These are phyloP conservation scores for Oryza officinalis DNA, from an alignment of 176 grass and related monocot species.

Conservation along the genomic window DNA sequence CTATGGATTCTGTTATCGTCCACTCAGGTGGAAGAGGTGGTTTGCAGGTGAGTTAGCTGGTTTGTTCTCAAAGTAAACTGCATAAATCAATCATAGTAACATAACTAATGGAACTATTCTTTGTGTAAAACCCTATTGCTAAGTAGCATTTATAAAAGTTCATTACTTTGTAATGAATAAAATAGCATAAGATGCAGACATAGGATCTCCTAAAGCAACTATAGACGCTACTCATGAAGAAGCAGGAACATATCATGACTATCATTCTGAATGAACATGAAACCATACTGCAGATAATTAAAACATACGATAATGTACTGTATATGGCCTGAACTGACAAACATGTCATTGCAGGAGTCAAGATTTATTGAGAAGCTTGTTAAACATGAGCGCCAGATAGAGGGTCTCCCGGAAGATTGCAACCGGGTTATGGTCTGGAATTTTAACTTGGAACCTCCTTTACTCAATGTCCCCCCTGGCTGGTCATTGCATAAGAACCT, in stretches of 20 bases:
- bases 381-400: constrained; percentile 79
- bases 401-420: constrained; percentile 86
- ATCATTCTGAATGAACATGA: neutral
- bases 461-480: constrained; percentile 53
- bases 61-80: constrained; percentile 17
- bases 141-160: neutral
- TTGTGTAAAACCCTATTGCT: neutral
- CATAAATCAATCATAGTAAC: neutral
- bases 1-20: constrained; percentile 67
- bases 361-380: constrained; percentile 87
- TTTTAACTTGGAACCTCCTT: constrained; percentile 61
- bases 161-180: neutral
- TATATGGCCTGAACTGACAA: constrained; percentile 21
- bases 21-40: constrained; percentile 66
- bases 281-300: neutral
- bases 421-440: constrained; percentile 85
- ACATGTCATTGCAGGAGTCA: constrained; percentile 61
- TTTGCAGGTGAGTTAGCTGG: constrained; percentile 56
- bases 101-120: neutral
- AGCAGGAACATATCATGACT: neutral
- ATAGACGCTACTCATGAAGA: neutral
- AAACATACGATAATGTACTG: neutral
- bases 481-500: constrained; percentile 74
- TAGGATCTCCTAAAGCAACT: constrained; percentile 32
- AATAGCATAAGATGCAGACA: neutral